A percentile compares a stretch with the other conserved stretches of the same genome.
phyloP scores from a whole-genome alignment of 495 filamentous ascomycete species.

The Thermochaetoides thermophila region DNA sequence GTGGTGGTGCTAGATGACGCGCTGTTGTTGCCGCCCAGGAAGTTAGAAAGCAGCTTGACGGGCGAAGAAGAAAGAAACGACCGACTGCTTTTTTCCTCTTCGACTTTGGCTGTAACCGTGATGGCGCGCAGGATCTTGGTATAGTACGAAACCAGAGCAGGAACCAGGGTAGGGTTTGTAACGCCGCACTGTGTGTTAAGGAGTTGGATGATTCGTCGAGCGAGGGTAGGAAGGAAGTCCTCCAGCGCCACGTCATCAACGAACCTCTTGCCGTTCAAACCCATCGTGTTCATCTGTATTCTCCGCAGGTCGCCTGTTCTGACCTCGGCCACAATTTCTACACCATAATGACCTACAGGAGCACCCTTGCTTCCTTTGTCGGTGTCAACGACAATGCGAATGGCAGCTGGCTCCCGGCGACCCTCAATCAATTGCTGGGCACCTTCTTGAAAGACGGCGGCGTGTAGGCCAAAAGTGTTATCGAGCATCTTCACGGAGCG shows the following conservation, averaged over 20 bases:
- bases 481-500: conserved; percentile 45
- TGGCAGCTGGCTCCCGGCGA: conserved; percentile 39
- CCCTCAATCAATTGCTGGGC: conserved; percentile 37
- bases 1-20: conserved; percentile 10
- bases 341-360: conserved; percentile 51
- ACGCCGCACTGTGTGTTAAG: conserved; percentile 54
- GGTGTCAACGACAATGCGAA: conserved; percentile 48
- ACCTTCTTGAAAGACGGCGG: conserved; percentile 63
- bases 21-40: conserved; percentile 48
- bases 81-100: conserved; percentile 37
- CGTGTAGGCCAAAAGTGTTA: conserved; percentile 50
- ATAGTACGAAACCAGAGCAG: conserved; percentile 48
- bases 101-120: conserved; percentile 43
- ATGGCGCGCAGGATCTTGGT: conserved; percentile 61
- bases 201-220: conserved; percentile 38
- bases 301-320: conserved; percentile 24
- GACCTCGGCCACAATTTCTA: conserved; percentile 47
- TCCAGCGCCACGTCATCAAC: conserved; percentile 53
- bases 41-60: conserved; percentile 76
- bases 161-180: conserved; percentile 50
- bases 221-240: conserved; percentile 52
- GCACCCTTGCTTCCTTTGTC: conserved; percentile 41
- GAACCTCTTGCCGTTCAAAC: conserved; percentile 45
- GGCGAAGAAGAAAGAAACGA: conserved; percentile 66
- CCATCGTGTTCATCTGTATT: conserved; percentile 42